Evolutionary conservation across 805 yeast species (phyloP).

Genomic region (Debaryomyces castellii): DNA sequence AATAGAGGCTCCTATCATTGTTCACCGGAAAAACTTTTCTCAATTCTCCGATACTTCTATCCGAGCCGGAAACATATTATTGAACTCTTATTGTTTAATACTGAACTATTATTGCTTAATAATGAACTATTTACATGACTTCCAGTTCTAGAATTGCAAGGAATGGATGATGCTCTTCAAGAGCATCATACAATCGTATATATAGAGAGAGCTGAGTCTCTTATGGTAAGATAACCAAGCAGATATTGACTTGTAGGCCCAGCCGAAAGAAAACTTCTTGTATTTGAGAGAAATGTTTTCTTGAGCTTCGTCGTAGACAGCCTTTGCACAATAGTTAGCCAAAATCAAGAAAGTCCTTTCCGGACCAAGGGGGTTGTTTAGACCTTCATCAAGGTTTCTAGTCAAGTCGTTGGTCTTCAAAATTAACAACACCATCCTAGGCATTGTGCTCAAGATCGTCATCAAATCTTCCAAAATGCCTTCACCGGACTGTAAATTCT

Average conservation of each 20-base stretch:
- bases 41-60: too few relatives aligned
- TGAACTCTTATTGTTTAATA: too few relatives aligned
- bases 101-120: too few relatives aligned
- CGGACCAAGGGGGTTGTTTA: slow-evolving; percentile 80
- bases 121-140: too few relatives aligned
- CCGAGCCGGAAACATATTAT: too few relatives aligned
- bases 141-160: too few relatives aligned
- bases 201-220: slow-evolving; percentile 28
- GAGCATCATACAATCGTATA: slow-evolving; percentile 34
- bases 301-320: slow-evolving; percentile 68
- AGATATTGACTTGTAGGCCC: slow-evolving; percentile 11
- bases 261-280: slow-evolving; percentile 16
- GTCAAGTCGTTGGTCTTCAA: slow-evolving; percentile 93
- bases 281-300: slow-evolving; percentile 32
- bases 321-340: slow-evolving; percentile 84
- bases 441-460: slow-evolving; percentile 75
- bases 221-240: slow-evolving; percentile 37
- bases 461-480: slow-evolving; percentile 73
- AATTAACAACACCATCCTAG: slow-evolving; percentile 80
- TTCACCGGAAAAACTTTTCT: too few relatives aligned
- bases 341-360: slow-evolving; percentile 84
- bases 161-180: slow-evolving; percentile 6
- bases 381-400: slow-evolving; percentile 79
- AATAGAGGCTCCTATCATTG: too few relatives aligned
- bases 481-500: slow-evolving; percentile 53